Evolutionary conservation across 2,329 filamentous ascomycete species (phyloP).

Genomic region (Phyllosticta citriasiana): DNA sequence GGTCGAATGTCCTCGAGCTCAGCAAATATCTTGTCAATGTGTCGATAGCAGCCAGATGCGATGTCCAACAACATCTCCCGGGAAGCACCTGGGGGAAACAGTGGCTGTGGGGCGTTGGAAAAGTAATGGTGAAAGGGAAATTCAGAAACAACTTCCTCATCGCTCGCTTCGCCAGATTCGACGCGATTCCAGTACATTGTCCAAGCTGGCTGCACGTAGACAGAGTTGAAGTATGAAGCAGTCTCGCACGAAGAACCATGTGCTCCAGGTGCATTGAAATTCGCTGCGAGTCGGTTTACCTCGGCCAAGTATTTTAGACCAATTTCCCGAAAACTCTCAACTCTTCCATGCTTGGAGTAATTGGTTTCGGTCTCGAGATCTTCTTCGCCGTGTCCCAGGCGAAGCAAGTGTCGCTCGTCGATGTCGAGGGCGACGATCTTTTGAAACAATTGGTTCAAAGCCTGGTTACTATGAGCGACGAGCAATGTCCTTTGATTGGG

Average conservation of each 20-base stretch:
- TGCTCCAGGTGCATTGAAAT: constrained; percentile 80
- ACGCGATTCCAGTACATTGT: constrained; percentile 65
- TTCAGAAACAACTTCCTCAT: constrained; percentile 53
- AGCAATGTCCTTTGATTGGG: constrained; percentile 83
- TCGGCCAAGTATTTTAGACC: constrained; percentile 68
- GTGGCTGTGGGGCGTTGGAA: constrained; percentile 70
- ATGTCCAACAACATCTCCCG: constrained; percentile 64
- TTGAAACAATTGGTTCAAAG: constrained; percentile 91
- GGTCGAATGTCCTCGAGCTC: constrained; percentile 89
- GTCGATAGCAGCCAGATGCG: constrained; percentile 74
- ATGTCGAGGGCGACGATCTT: constrained; percentile 97
- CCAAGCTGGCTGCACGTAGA: constrained; percentile 86
- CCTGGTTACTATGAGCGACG: constrained; percentile 95
- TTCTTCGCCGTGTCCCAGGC: constrained; percentile 90
- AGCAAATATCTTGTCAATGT: constrained; percentile 82
- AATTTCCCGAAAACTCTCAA: constrained; percentile 91
- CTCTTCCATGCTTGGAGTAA: constrained; percentile 89
- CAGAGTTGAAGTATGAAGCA: constrained; percentile 89
- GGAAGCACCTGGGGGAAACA: constrained; percentile 60
- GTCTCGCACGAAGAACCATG: constrained; percentile 95
- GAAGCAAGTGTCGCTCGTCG: constrained; percentile 84
- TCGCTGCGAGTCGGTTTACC: constrained; percentile 75
- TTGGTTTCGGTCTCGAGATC: constrained; percentile 77
- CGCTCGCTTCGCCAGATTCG: constrained; percentile 45
- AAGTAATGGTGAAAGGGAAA: constrained; percentile 92